Evolutionary conservation across 108 stramenopile species (phyloP).

Genomic region (Asterionellopsis glacialis): DNA sequence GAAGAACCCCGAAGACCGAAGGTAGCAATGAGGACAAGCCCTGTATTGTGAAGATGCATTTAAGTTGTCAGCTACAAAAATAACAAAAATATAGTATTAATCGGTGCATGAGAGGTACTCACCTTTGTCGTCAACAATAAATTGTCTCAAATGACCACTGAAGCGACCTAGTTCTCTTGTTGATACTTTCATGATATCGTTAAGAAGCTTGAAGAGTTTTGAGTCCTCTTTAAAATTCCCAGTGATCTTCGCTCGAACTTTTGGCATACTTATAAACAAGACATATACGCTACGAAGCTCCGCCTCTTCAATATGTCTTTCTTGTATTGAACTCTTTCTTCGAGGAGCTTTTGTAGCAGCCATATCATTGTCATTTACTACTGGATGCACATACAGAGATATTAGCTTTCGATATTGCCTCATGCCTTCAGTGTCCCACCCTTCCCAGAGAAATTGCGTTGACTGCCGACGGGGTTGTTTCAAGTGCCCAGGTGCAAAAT

Average conservation of each 20-base stretch:
- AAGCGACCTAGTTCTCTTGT: conserved; percentile 19
- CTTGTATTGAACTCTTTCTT: conserved; percentile 7
- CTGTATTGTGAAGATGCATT: conserved; percentile 45
- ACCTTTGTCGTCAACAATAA: conserved; percentile 52
- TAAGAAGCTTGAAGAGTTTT: conserved; percentile 8
- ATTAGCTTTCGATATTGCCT: conserved; percentile 19
- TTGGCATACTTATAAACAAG: conserved; percentile 36
- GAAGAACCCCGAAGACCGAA: conserved; percentile 75
- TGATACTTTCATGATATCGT: conserved; percentile 19
- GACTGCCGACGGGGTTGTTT: background rate
- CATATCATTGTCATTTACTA: conserved; percentile 2
- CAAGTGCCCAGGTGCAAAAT: conserved; percentile 18
- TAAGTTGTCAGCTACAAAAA: conserved; percentile 31
- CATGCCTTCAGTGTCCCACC: background rate
- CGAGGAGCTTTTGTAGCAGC: conserved; percentile 36
- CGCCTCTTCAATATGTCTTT: conserved; percentile 28
- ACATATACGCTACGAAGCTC: conserved; percentile 30
- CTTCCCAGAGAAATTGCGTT: background rate
- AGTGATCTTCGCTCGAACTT: conserved; percentile 21
- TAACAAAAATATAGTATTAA: conserved; percentile 35
- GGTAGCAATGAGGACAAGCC: conserved; percentile 62
- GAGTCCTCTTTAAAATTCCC: conserved; percentile 8
- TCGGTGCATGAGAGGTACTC: conserved; percentile 17
- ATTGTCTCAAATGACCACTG: conserved; percentile 48
- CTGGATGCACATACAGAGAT: conserved; percentile 8